Evolutionary conservation across 129 eudicot species (phyloP).

Genomic region (Pittosporum tobira): DNA sequence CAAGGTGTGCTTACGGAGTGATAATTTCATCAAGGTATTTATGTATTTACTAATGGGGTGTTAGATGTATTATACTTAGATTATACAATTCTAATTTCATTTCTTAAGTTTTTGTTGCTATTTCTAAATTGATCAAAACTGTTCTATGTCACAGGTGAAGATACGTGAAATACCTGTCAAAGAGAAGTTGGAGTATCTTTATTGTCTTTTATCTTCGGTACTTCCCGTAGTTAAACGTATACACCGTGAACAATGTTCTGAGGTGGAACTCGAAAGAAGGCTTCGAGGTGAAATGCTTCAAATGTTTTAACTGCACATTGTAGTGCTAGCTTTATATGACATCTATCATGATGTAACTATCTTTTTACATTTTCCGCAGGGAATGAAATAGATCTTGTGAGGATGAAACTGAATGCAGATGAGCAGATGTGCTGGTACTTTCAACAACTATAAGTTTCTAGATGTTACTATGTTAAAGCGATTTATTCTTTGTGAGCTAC

Average conservation of each 20-base stretch:
- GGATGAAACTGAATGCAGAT: conserved; percentile 83
- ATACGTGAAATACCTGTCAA: conserved; percentile 72
- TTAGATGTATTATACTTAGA: not conserved
- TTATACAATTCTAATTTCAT: not conserved
- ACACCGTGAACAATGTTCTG: conserved; percentile 75
- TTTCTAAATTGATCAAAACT: conserved; percentile 1
- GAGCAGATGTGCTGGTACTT: conserved; percentile 97
- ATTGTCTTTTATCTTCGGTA: conserved; percentile 71
- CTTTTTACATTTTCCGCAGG: conserved; percentile 34
- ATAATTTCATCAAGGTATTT: conserved; percentile 80
- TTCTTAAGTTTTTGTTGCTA: not conserved
- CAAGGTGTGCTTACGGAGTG: conserved; percentile 72
- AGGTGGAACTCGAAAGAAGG: conserved; percentile 79
- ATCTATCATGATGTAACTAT: conserved; percentile 1
- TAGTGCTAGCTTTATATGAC: conserved; percentile 1
- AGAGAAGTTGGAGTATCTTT: conserved; percentile 89
- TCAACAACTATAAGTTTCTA: conserved; percentile 3
- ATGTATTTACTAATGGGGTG: conserved; percentile 1
- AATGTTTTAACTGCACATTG: conserved; percentile 13
- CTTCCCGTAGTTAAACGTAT: conserved; percentile 76
- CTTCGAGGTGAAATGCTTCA: conserved; percentile 50
- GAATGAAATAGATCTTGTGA: conserved; percentile 62
- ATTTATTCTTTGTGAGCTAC: not conserved
- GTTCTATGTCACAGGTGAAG: conserved; percentile 44
- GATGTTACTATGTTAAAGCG: not conserved